Conservation (phyloP, 2,329 filamentous ascomycete species). For the Fusarium virguliforme region DNA sequence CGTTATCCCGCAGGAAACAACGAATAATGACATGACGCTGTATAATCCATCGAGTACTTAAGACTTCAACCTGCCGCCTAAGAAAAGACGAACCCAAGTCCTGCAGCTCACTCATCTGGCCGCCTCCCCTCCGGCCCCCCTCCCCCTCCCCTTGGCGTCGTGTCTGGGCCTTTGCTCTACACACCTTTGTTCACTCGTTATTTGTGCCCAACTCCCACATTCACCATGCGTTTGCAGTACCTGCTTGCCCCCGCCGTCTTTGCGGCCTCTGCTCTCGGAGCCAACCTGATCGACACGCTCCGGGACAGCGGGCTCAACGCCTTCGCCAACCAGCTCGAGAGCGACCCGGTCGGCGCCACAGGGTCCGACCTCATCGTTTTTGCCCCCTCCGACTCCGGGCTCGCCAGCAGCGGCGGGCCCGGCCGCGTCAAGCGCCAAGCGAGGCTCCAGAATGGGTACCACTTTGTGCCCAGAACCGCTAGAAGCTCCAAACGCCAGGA, state of each 20-base stretch:
- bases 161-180: not conserved
- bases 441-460: not conserved
- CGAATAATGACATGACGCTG: not conserved
- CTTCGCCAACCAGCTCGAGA: not conserved
- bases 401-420: not conserved
- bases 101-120: slow-evolving; percentile 1
- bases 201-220: not conserved
- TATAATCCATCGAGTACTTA: not conserved
- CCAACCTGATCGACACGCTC: not conserved
- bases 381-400: not conserved
- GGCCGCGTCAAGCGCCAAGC: not conserved
- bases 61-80: not conserved
- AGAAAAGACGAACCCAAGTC: not conserved
- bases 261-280: not conserved
- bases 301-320: not conserved
- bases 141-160: not conserved
- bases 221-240: not conserved
- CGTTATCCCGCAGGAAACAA: not conserved
- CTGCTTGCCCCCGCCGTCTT: not conserved
- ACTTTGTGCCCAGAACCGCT: not conserved
- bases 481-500: too few species aligned
- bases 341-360: not conserved
- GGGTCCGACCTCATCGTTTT: not conserved
- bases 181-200: not conserved
- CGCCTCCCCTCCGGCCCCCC: not conserved